These are phyloP conservation scores for Onygenales sp. DNA, from an alignment of 2,329 filamentous ascomycete species.

Conservation along the genomic window DNA sequence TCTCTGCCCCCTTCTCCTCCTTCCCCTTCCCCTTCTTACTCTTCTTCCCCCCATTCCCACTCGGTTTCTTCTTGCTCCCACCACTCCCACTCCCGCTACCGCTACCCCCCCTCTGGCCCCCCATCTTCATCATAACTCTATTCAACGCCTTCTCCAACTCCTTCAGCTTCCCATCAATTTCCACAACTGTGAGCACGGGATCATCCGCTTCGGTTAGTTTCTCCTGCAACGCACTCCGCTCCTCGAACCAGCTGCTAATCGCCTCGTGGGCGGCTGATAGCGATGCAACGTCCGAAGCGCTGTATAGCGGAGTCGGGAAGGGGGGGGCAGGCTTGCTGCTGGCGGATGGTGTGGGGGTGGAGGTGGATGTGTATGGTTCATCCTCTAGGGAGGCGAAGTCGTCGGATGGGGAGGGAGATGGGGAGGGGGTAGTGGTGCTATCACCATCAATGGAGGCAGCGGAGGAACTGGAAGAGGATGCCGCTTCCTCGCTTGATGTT, in stretches of 20 bases:
- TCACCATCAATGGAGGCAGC: conserved; percentile 36
- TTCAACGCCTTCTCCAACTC: conserved; percentile 63
- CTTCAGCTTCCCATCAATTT: conserved; percentile 58
- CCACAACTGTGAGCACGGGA: conserved; percentile 62
- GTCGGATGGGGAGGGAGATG: conserved; percentile 15
- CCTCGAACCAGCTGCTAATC: conserved; percentile 63
- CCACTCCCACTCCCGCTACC: conserved; percentile 14
- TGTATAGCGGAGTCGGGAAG: conserved; percentile 54
- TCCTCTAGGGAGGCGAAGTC: conserved; percentile 69
- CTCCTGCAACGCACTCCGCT: conserved; percentile 61
- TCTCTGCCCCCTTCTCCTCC: conserved; percentile 23
- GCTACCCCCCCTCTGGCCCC: conserved; percentile 20
- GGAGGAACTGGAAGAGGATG: conserved; percentile 28
- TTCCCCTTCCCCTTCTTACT: conserved; percentile 18
- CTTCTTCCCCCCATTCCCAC: conserved; percentile 19
- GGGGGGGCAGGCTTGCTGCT: conserved; percentile 23
- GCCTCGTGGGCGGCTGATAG: conserved; percentile 55
- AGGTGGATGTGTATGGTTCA: conserved; percentile 38
- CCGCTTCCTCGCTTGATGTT: conserved; percentile 18
- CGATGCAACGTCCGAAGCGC: conserved; percentile 58
- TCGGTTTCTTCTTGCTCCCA: conserved; percentile 14
- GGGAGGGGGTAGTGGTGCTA: conserved; percentile 36
- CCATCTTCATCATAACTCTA: conserved; percentile 60
- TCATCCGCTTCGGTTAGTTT: conserved; percentile 62
- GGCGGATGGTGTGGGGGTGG: conserved; percentile 18